These are phyloP conservation scores for Torulaspora quercuum DNA, from an alignment of 805 yeast species.

Conservation along the genomic window DNA sequence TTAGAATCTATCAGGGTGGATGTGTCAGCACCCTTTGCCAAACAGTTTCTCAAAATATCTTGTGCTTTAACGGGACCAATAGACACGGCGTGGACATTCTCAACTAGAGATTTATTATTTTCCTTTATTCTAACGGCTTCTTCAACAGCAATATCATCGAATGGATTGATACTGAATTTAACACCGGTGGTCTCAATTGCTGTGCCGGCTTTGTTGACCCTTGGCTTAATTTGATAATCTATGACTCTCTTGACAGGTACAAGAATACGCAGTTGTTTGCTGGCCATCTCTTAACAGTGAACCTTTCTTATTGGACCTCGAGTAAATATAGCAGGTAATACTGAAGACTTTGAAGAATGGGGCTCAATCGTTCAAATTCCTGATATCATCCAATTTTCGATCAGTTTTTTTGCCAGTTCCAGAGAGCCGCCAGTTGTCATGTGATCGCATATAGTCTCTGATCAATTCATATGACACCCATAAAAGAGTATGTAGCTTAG, in stretches of 20 bases:
- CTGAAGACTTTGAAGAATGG: too few relatives aligned
- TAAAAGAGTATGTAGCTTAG: too few relatives aligned
- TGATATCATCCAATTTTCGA: too few relatives aligned
- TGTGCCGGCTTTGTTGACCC: conserved; percentile 73
- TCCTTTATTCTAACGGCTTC: conserved; percentile 83
- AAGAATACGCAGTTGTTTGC: conserved; percentile 46
- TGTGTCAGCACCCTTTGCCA: conserved; percentile 92
- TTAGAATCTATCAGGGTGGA: conserved; percentile 80
- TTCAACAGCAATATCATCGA: conserved; percentile 96
- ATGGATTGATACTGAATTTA: conserved; percentile 91
- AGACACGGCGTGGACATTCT: conserved; percentile 83
- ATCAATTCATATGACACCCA: too few relatives aligned
- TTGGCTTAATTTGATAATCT: conserved; percentile 89
- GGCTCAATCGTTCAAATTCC: too few relatives aligned
- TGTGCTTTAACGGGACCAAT: conserved; percentile 85
- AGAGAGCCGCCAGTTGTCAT: too few relatives aligned
- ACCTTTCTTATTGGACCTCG: too few relatives aligned
- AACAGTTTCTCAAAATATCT: conserved; percentile 81
- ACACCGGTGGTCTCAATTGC: conserved; percentile 83
- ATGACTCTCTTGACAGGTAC: conserved; percentile 95
- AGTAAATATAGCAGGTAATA: too few relatives aligned
- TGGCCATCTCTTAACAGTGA: too few relatives aligned
- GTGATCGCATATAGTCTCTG: too few relatives aligned
- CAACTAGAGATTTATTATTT: conserved; percentile 62
- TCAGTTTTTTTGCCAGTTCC: too few relatives aligned